Evolutionary conservation across 176 grass and related monocot genomes (phyloP).

Genomic region (Areca catechu): DNA sequence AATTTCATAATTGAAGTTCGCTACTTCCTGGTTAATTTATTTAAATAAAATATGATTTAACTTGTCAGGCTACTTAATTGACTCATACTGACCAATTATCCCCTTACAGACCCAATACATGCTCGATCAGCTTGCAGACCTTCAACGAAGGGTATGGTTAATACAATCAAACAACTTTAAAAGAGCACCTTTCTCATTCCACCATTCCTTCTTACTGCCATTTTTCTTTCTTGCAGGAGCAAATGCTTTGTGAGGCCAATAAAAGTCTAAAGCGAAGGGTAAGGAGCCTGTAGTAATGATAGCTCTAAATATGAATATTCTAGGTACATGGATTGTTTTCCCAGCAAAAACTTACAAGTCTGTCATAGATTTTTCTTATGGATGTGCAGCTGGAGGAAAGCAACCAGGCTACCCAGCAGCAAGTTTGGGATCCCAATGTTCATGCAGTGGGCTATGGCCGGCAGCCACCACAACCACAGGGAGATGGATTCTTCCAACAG

Average conservation of each 20-base stretch:
- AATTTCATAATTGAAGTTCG: too few species aligned
- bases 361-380: too few species aligned
- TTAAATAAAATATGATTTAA: too few species aligned
- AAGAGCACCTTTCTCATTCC: too few species aligned
- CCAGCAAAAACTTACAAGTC: too few species aligned
- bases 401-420: slow-evolving; percentile 45
- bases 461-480: slow-evolving; percentile 42
- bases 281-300: slow-evolving; percentile 14
- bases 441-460: slow-evolving; percentile 58
- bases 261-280: slow-evolving; percentile 76
- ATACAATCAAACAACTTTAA: not conserved
- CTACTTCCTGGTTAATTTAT: too few species aligned
- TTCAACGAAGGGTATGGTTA: slow-evolving; percentile 57
- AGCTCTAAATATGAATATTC: not conserved
- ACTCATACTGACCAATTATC: not conserved
- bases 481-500: slow-evolving; percentile 73
- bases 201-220: too few species aligned
- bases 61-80: too few species aligned
- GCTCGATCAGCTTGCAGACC: slow-evolving; percentile 60
- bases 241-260: slow-evolving; percentile 71
- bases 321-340: too few species aligned
- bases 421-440: slow-evolving; percentile 56
- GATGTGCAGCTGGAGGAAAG: slow-evolving; percentile 65
- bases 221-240: slow-evolving; percentile 37
- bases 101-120: slow-evolving; percentile 68